Percentiles rank a stretch among this genome's conserved stretches.
Evolutionary conservation across 2,329 filamentous ascomycete species (phyloP).

Genomic region (Fusarium odoratissimum): DNA sequence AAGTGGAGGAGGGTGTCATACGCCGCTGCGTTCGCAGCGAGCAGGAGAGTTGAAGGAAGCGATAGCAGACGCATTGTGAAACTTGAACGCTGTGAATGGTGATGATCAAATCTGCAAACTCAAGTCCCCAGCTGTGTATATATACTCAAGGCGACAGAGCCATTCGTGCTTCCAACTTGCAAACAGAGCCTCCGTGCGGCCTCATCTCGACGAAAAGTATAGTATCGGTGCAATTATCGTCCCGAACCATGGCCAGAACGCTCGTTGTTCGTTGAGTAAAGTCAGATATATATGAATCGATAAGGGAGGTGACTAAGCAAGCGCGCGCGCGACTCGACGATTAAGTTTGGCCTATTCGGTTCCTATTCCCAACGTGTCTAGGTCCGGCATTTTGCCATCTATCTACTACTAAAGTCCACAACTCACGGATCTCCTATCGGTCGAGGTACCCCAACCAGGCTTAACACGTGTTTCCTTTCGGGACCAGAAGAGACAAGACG

Average conservation of each 20-base stretch:
- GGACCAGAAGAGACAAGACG: not conserved
- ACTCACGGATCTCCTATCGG: not conserved
- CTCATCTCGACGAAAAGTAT: not conserved
- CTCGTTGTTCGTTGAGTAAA: rapidly evolving
- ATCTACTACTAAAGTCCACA: not conserved
- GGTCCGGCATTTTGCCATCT: not conserved
- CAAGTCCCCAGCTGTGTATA: not conserved
- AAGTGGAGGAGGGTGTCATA: not conserved
- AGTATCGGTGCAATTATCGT: not conserved
- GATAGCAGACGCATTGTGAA: not conserved
- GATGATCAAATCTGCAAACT: not conserved
- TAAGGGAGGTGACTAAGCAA: not conserved
- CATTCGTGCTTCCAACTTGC: rapidly evolving
- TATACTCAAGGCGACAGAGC: not conserved
- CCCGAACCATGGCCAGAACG: rapidly evolving
- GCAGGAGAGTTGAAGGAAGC: rapidly evolving
- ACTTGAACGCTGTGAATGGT: not conserved
- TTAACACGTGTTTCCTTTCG: not conserved
- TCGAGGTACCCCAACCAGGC: rapidly evolving
- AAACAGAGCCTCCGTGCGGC: not conserved
- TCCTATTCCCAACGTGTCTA: not conserved
- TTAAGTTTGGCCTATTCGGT: not conserved
- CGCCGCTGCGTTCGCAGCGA: not conserved
- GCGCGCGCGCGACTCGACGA: not conserved
- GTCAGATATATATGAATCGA: not conserved